These are phyloP conservation scores for Nicotiana paniculata DNA, from an alignment of 257 asterid species.

Conservation along the genomic window DNA sequence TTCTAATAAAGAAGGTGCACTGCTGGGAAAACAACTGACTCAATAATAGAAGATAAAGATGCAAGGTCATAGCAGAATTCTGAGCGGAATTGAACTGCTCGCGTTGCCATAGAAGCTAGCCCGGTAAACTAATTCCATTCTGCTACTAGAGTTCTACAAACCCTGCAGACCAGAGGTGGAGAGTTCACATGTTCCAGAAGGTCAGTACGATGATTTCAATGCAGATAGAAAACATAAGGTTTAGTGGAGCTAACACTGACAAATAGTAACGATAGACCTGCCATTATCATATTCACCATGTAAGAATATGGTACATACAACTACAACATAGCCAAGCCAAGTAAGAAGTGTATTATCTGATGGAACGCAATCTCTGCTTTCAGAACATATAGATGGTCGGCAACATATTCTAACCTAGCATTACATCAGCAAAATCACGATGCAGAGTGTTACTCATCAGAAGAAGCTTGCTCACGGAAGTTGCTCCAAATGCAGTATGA, in stretches of 20 bases:
- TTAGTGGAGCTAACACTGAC: neutral
- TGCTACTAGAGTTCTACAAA: neutral
- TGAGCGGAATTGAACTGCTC: no score
- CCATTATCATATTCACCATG: neutral
- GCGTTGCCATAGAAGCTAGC: neutral
- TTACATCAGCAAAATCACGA: neutral
- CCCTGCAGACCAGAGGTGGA: no score
- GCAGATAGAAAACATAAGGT: neutral
- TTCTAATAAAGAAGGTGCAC: no score
- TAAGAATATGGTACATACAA: neutral
- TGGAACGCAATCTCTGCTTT: neutral
- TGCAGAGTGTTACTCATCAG: neutral
- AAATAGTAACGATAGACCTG: neutral
- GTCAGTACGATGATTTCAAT: neutral
- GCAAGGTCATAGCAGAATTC: no score
- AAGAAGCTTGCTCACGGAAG: neutral
- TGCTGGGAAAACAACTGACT: no score
- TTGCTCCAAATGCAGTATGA: neutral
- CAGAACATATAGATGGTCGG: neutral
- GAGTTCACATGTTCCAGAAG: neutral
- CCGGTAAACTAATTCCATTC: neutral
- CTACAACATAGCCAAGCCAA: neutral
- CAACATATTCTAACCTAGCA: neutral
- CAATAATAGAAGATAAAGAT: no score
- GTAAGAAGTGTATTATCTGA: neutral